Base-by-base conservation (phyloP, 2,329 filamentous ascomycete genomes). In the Aspergillus nomiae region DNA sequence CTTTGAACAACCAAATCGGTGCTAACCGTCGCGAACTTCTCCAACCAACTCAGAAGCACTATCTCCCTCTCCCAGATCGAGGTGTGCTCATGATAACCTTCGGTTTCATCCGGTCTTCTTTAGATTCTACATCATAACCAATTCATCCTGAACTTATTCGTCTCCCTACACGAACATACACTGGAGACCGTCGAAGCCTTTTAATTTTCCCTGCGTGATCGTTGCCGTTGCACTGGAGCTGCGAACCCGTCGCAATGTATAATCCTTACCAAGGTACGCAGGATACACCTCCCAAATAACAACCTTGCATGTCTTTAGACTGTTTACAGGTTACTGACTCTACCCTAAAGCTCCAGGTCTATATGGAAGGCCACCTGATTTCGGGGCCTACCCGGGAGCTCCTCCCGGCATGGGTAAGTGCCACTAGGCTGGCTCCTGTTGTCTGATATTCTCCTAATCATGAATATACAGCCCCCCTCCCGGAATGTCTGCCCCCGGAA, bases 331-430 rank as follows among this genome's bases (percentile, higher is more conserved):
- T n/a, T 21, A 50, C 69, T 70, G 56, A 67, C 63, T 62, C 16
- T 56, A 12, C 32, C 34, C 38, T 61, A 6, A 62, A 79, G 77
- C 76, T 67, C 74, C 78, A 26, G 75, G 76, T 67, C 86, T 87
- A 56, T 96, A 93, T 82, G 91, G 90, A 72, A 85, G 87, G 63
- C 90, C 91, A 73, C 91, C 91, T 58, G 86, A 87, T 69, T 96
- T 90, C 81, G 87, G 87, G 69, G 84, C 84, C 61, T 93, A 91
- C 71, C 89, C 90, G 64, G 89, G 87, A 68, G 88, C 90, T 71
- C 91, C 91, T 72, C 92, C 92, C 71, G 92, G 92, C 80, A 88
- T 93, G 86, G 91, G 92, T 94, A 85, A 78, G 86, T 76, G 45
- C 60, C 58, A 30, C n/a, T 14, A 7, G 30, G 28, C 21, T 34